A percentile compares a stretch with the other conserved stretches of the same genome.
These are phyloP conservation scores for Monosporascus sp. DNA, from an alignment of 2,329 filamentous ascomycete genomes.

Conservation along the genomic window DNA sequence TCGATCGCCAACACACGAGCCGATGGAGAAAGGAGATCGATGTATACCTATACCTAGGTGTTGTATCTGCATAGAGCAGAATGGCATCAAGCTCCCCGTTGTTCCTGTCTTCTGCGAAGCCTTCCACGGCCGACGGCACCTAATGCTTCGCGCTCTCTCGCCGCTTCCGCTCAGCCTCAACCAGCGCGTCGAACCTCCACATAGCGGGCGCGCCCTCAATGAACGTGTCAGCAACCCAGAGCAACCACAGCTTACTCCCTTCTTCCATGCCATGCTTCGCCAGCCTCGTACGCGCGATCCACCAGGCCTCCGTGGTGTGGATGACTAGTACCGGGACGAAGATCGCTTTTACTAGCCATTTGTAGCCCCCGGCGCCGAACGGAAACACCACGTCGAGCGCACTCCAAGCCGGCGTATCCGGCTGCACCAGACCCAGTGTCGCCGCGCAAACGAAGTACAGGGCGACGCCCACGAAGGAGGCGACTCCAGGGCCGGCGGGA, in stretches of 20 bases:
- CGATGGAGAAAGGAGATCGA: too few species aligned
- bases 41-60: too few species aligned
- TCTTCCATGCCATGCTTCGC: constrained; percentile 42
- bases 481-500: constrained; percentile 40
- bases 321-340: constrained; percentile 55
- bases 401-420: constrained; percentile 46
- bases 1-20: too few species aligned
- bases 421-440: constrained; percentile 44
- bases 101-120: too few species aligned
- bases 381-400: constrained; percentile 49
- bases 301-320: constrained; percentile 60
- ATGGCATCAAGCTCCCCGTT: too few species aligned
- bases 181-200: constrained; percentile 44
- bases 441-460: constrained; percentile 50
- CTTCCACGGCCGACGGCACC: not conserved
- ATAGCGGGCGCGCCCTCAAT: constrained; percentile 51
- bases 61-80: too few species aligned
- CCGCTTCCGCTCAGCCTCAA: constrained; percentile 37
- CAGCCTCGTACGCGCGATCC: constrained; percentile 45
- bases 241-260: constrained; percentile 45
- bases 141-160: constrained; percentile 38
- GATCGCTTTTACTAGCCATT: constrained; percentile 54
- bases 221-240: constrained; percentile 49
- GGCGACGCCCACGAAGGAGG: constrained; percentile 50
- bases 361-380: constrained; percentile 52